Evolutionary conservation across 2,329 filamentous ascomycete genomes (phyloP).

Genomic region (Spiromastix sp.): DNA sequence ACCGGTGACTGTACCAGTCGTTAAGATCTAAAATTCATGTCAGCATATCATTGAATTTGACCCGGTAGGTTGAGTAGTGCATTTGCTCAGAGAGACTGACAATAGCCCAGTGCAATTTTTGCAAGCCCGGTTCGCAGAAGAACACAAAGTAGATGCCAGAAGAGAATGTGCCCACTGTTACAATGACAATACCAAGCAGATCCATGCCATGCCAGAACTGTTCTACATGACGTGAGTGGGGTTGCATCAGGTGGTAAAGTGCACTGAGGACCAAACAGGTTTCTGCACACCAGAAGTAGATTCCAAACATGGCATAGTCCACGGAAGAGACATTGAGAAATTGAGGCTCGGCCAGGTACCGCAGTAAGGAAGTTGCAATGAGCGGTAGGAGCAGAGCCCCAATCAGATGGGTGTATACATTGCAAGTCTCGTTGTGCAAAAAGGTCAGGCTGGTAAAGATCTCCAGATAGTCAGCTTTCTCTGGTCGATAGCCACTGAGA

Average conservation of each 20-base stretch:
- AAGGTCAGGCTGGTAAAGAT: constrained; percentile 13
- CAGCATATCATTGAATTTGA: too few relatives aligned
- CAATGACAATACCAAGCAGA: constrained; percentile 10
- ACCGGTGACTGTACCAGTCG: constrained; percentile 3
- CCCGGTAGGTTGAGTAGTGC: too few relatives aligned
- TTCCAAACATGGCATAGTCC: constrained; percentile 11
- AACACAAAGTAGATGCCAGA: constrained; percentile 9
- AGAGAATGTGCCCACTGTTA: constrained; percentile 8
- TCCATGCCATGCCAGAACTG: constrained; percentile 11
- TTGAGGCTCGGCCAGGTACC: too few relatives aligned
- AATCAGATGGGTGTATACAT: constrained; percentile 14
- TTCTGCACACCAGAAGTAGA: constrained; percentile 12
- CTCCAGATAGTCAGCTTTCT: constrained; percentile 11
- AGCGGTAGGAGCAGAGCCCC: too few relatives aligned
- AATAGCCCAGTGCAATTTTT: constrained; percentile 10
- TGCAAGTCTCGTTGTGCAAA: constrained; percentile 14
- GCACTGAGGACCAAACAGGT: constrained; percentile 10
- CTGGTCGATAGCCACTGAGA: constrained; percentile 13
- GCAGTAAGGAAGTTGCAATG: too few relatives aligned
- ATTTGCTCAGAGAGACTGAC: constrained; percentile 8
- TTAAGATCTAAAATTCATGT: constrained; percentile 5
- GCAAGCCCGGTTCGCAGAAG: constrained; percentile 8
- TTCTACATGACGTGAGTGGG: constrained; percentile 10
- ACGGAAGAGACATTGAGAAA: constrained; percentile 10
- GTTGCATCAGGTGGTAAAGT: constrained; percentile 9